Percentiles rank a stretch among this genome's conserved stretches.
Evolutionary conservation across 306 rosid genomes (phyloP).

Genomic region (Fragaria iinumae): DNA sequence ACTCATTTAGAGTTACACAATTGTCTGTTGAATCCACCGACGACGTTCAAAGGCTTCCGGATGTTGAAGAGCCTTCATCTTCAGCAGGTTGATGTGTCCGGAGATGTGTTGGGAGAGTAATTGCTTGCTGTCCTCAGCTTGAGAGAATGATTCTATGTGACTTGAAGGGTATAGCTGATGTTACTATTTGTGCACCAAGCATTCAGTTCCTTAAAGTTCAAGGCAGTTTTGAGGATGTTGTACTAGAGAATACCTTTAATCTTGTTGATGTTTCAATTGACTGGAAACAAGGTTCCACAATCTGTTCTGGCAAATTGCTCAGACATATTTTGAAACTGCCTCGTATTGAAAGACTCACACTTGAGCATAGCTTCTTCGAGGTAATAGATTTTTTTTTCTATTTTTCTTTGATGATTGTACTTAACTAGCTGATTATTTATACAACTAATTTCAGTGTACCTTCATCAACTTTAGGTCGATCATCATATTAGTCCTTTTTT

Average conservation of each 20-base stretch:
- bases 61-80: conserved; percentile 61
- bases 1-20: conserved; percentile 47
- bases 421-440: too few species aligned
- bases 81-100: conserved; percentile 1
- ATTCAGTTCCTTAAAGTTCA: conserved; percentile 8
- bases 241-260: conserved; percentile 38
- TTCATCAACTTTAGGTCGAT: too few species aligned
- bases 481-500: too few species aligned
- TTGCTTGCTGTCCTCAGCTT: neutral
- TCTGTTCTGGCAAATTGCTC: conserved; percentile 36
- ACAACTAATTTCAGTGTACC: too few species aligned
- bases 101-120: neutral
- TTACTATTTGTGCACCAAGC: neutral
- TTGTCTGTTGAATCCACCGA: conserved; percentile 48
- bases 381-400: conserved; percentile 19
- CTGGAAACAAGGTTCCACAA: conserved; percentile 26
- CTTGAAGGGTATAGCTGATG: neutral
- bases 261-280: conserved; percentile 36
- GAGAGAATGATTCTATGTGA: neutral
- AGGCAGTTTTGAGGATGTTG: conserved; percentile 45
- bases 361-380: conserved; percentile 44
- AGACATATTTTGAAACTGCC: conserved; percentile 36
- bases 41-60: conserved; percentile 37
- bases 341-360: conserved; percentile 40
- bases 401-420: neutral